Evolutionary conservation across 139 green algal species (phyloP).

Genomic region (Desmodesmus armatus): DNA sequence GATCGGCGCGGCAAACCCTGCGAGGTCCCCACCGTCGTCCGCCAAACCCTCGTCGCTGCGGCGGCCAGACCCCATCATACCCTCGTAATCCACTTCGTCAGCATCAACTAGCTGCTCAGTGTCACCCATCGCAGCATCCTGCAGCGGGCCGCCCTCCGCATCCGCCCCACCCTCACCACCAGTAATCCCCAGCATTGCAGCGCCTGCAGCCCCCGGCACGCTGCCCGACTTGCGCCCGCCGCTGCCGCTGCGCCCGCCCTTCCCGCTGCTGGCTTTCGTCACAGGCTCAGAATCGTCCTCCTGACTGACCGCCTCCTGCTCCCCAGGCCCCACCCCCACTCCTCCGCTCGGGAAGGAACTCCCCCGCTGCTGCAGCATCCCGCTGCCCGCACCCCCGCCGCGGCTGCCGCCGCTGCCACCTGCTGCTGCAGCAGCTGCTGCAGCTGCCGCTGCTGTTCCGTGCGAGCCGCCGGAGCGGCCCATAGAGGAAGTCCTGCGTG

Average conservation of each 20-base stretch:
- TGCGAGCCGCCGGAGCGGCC: not conserved
- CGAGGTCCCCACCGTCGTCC: not conserved
- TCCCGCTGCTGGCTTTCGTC: constrained; percentile 3
- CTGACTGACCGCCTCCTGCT: constrained; percentile 4
- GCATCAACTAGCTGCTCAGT: too few relatives aligned
- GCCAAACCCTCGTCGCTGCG: not conserved
- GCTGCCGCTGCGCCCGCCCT: not conserved
- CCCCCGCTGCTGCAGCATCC: not conserved
- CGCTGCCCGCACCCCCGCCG: not conserved
- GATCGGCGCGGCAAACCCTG: not conserved
- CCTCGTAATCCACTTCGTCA: not conserved
- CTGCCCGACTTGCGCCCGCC: constrained; percentile 3
- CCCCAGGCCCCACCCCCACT: not conserved
- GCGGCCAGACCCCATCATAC: not conserved
- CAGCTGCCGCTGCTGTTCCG: not conserved
- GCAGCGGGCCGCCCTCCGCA: not conserved
- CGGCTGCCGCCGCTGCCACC: not conserved
- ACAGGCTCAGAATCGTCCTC: constrained; percentile 33
- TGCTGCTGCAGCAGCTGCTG: not conserved
- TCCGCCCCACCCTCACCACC: not conserved
- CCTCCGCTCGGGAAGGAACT: not conserved
- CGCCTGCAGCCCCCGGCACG: not conserved
- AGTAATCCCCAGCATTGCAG: not conserved
- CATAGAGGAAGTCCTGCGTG: not conserved
- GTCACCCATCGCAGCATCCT: not conserved